Percentiles rank a stretch among this genome's conserved stretches.
These are phyloP conservation scores for Pontederia paniculata DNA, from an alignment of 176 grass and related monocot genomes.

Conservation along the genomic window DNA sequence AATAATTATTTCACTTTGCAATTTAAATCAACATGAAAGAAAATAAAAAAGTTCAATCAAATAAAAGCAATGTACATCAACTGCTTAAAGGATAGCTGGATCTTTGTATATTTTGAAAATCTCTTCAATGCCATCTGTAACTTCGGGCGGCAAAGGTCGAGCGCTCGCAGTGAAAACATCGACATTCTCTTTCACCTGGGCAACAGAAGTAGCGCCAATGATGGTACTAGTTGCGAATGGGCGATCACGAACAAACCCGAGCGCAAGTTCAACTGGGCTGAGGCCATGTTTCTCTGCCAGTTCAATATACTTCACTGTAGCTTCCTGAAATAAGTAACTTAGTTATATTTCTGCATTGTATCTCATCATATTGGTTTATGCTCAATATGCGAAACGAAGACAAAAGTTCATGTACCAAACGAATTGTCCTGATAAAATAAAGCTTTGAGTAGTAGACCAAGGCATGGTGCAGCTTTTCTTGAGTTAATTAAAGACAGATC, in stretches of 20 bases:
- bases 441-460: no score
- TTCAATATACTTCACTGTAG: constrained; percentile 50
- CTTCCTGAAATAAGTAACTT: constrained; percentile 28
- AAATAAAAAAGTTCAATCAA: background rate
- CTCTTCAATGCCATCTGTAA: constrained; percentile 38
- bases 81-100: constrained; percentile 43
- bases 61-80: background rate
- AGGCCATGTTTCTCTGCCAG: constrained; percentile 64
- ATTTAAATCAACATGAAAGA: constrained; percentile 10
- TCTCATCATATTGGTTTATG: background rate
- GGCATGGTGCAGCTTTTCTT: no score
- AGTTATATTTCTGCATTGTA: no score
- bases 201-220: constrained; percentile 70
- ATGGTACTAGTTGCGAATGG: constrained; percentile 76
- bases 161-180: constrained; percentile 41
- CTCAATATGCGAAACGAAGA: background rate
- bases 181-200: constrained; percentile 71
- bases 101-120: constrained; percentile 76
- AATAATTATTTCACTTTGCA: constrained; percentile 12
- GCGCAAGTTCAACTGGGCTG: constrained; percentile 62
- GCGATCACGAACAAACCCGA: constrained; percentile 61
- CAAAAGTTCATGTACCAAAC: background rate
- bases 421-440: no score
- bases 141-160: constrained; percentile 42
- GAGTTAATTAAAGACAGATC: no score